Evolutionary conservation across 2,329 filamentous ascomycete species (phyloP).

Genomic region (Cercospora zeina): DNA sequence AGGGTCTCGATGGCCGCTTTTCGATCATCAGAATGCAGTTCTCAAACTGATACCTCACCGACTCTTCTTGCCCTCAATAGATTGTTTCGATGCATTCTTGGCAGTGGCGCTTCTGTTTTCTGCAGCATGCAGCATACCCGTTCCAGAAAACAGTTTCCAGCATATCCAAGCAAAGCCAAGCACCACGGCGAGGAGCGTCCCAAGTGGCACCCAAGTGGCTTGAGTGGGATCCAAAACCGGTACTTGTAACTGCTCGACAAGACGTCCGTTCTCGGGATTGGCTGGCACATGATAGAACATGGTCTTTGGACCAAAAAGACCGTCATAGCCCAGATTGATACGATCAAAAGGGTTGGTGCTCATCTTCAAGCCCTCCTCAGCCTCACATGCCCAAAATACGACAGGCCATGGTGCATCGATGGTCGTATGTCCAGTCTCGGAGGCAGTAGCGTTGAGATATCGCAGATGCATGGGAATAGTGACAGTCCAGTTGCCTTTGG

Average conservation of each 20-base stretch:
- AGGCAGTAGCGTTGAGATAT: slow-evolving; percentile 58
- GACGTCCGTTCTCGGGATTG: slow-evolving; percentile 18
- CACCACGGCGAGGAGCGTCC: slow-evolving; percentile 47
- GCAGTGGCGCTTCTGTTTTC: neutral
- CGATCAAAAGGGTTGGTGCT: slow-evolving; percentile 81
- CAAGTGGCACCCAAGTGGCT: slow-evolving; percentile 44
- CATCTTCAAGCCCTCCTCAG: slow-evolving; percentile 66
- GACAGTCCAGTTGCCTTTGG: slow-evolving; percentile 56
- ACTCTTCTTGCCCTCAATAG: neutral
- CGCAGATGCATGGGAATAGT: slow-evolving; percentile 82
- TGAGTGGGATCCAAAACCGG: slow-evolving; percentile 46
- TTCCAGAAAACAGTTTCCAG: slow-evolving; percentile 42
- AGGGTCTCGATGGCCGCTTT: neutral
- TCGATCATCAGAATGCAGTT: neutral
- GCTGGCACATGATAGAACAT: slow-evolving; percentile 73
- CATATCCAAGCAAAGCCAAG: slow-evolving; percentile 49
- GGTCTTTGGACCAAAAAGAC: slow-evolving; percentile 71
- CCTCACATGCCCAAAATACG: slow-evolving; percentile 86
- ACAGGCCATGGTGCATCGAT: slow-evolving; percentile 67
- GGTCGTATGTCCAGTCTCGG: slow-evolving; percentile 33
- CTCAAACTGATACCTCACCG: neutral
- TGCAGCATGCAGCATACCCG: neutral
- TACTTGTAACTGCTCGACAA: slow-evolving; percentile 36
- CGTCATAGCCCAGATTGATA: slow-evolving; percentile 80
- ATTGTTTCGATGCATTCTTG: neutral